Evolutionary conservation across 108 stramenopile species (phyloP).

Genomic region (Licmophora abbreviata): DNA sequence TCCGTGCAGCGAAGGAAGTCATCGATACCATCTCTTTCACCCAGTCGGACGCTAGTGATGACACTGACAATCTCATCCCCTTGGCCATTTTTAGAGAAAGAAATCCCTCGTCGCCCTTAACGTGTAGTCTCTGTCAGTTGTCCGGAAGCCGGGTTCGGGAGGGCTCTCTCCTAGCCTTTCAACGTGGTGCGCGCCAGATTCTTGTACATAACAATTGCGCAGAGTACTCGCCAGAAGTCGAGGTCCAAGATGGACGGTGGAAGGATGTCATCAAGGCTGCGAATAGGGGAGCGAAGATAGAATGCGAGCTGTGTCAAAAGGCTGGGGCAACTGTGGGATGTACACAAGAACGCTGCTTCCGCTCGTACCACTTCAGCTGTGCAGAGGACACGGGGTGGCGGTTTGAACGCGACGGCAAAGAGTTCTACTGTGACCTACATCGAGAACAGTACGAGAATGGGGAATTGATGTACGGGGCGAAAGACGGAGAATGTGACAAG

Average conservation of each 20-base stretch:
- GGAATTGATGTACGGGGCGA: too few relatives aligned
- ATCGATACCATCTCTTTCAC: constrained; percentile 20
- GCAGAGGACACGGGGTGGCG: constrained; percentile 54
- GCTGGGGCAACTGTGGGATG: constrained; percentile 50
- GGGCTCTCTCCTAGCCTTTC: constrained; percentile 44
- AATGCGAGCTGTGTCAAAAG: constrained; percentile 26
- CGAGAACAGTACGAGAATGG: constrained; percentile 5
- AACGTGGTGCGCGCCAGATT: constrained; percentile 32
- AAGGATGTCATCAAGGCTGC: constrained; percentile 40
- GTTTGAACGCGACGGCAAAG: constrained; percentile 51
- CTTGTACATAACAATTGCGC: constrained; percentile 52
- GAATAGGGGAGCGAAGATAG: constrained; percentile 28
- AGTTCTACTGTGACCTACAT: constrained; percentile 32
- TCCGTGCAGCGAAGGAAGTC: constrained; percentile 53
- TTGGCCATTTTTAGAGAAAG: constrained; percentile 26
- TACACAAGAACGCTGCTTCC: constrained; percentile 20
- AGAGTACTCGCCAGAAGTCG: constrained; percentile 44
- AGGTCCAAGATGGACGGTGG: constrained; percentile 25
- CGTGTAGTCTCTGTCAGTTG: constrained; percentile 34
- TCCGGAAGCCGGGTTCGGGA: constrained; percentile 24
- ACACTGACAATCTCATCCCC: constrained; percentile 33
- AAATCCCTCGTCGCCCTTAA: constrained; percentile 25
- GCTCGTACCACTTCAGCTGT: constrained; percentile 37
- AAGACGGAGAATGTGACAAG: constrained; percentile 15
- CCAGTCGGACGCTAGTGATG: constrained; percentile 5